phyloP scores from a whole-genome alignment of 1,284 basidiomycete genomes.

The Volvariella volvacea region DNA sequence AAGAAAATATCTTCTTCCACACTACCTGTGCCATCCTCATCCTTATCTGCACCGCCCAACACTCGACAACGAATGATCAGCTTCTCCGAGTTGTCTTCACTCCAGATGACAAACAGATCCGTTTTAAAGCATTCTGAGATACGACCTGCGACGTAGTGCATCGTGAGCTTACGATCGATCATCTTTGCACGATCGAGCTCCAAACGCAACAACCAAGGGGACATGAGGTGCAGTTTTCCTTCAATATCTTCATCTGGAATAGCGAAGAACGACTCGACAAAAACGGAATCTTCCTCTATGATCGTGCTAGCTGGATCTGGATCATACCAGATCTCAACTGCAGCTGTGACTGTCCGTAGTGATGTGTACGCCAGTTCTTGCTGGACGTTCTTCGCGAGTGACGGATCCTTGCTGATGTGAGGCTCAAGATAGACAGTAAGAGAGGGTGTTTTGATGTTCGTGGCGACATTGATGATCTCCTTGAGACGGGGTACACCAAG shows the following conservation, averaged over 20 bases:
- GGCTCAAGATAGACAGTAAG: constrained; percentile 85
- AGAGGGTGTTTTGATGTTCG: constrained; percentile 97
- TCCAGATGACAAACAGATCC: constrained; percentile 97
- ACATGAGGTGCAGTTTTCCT: constrained; percentile 85
- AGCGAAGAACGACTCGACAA: constrained; percentile 99
- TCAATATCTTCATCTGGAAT: constrained; percentile 98
- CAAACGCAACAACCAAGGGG: constrained; percentile 95
- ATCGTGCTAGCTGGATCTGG: constrained; percentile 89
- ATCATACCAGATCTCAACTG: constrained; percentile 98
- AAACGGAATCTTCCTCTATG: constrained; percentile 94
- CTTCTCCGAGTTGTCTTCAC: constrained; percentile 98
- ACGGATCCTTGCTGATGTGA: constrained; percentile 56
- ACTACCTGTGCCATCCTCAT: constrained; percentile 70
- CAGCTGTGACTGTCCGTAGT: constrained; percentile 89
- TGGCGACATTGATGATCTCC: constrained; percentile 98
- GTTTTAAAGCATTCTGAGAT: constrained; percentile 95
- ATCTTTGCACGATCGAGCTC: constrained; percentile 97
- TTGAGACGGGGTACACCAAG: constrained; percentile 97
- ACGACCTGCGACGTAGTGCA: constrained; percentile 92
- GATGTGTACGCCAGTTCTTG: constrained; percentile 95
- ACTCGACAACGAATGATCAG: constrained; percentile 96
- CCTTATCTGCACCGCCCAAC: constrained; percentile 84
- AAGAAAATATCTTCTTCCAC: constrained; percentile 97
- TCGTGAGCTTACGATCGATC: constrained; percentile 94
- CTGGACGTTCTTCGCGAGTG: constrained; percentile 80